Evolutionary conservation across 2,329 filamentous ascomycete species (phyloP).

Genomic region (Phaeophleospora eucalypticola): DNA sequence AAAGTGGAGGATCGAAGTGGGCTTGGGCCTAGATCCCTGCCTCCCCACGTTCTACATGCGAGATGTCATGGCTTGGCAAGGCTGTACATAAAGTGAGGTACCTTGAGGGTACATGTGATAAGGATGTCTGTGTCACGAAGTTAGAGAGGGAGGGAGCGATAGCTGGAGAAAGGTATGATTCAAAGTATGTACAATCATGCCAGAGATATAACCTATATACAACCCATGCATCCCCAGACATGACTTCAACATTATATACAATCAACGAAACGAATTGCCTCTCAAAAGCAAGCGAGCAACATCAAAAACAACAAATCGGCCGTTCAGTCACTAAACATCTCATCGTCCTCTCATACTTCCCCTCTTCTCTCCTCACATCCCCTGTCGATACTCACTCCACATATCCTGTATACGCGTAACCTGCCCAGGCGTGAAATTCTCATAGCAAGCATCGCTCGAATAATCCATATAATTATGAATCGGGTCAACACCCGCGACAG

Average conservation of each 20-base stretch:
- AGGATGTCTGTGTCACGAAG: no score
- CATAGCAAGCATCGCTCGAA: conserved; percentile 53
- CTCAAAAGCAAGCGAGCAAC: not conserved
- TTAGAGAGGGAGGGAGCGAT: no score
- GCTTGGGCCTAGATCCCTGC: no score
- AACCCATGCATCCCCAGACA: no score
- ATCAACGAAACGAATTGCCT: not conserved
- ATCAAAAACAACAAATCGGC: not conserved
- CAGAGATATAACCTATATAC: not conserved
- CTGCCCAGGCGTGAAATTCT: conserved; percentile 50
- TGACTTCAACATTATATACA: no score
- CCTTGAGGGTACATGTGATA: no score
- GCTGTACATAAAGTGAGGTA: no score
- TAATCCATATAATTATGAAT: conserved; percentile 62
- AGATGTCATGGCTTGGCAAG: no score
- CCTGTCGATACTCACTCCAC: conserved; percentile 44
- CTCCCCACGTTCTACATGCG: no score
- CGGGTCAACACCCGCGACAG: conserved; percentile 45
- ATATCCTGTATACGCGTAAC: conserved; percentile 49
- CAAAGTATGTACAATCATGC: not conserved
- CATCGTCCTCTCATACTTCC: not conserved
- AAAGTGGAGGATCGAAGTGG: conserved; percentile 8
- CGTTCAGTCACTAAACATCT: not conserved
- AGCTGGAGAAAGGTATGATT: no score
- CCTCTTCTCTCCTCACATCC: conserved; percentile 11